Evolutionary conservation across 176 grass and related monocot genomes (phyloP), one percentile per base, ranked within the genome.

Genomic region (Rhipidocladum racemiflorum): DNA sequence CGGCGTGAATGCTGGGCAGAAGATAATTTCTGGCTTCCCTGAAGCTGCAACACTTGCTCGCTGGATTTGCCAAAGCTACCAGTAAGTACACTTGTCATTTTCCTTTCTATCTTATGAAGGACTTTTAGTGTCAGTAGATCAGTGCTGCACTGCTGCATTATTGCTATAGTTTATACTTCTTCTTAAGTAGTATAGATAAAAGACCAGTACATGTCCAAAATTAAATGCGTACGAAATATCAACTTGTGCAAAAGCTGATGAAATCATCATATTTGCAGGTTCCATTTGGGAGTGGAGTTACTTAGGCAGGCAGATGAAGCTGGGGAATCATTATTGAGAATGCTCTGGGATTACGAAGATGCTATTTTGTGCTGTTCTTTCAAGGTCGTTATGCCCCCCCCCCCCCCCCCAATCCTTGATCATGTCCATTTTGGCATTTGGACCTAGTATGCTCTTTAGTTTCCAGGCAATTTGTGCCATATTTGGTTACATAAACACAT

Each of bases 61-160:
- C 72, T 99, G 96, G 96, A 91, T 99, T 79, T 95, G 88, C 84
- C 88, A 86, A 62, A 99, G 96, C 82, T 95, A 99, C 83, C 91
- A 86, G 96, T 93, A 96, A 80, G 85, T 79, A 60, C 12, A 86
- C 34, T 55, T 24, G 45, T 39, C n/a, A 14, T 64, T 48, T 51
- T 82, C 50, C 59, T 55, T 53, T 61, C 10, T 71, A 15, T 70
- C 24, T 25, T 55, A 18, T 27, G 4, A 66, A 14, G 16, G 50
- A 13, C 13, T 16, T 27, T 34, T 69, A 15, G 23, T 28, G 8
- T 40, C 35, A 70, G 54, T 39, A 38, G 70, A 63, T 63, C 23
- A 38, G 0, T 64, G 45, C 25, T 79, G 15, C 53, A 59, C 18
- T 55, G 28, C 27, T 80, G n/a, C 54, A 59, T 24, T 55, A 30